phyloP scores from a whole-genome alignment of 441 rosid genomes.

The Arabidopsis lyrata region DNA sequence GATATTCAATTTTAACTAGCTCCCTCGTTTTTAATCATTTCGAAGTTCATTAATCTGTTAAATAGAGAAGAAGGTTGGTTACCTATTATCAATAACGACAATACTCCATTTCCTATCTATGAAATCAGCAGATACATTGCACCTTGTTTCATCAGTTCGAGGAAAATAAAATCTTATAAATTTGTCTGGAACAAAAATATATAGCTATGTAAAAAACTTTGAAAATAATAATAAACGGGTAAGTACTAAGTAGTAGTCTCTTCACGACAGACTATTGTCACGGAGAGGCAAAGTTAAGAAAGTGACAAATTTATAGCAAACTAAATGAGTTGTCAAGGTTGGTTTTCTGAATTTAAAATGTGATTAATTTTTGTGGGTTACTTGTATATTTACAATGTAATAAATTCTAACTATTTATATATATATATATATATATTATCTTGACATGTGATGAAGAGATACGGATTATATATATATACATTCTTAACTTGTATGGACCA shows the following conservation, averaged over 20 bases:
- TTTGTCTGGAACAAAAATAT: background rate
- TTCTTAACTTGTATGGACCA: background rate
- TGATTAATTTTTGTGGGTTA: conserved; percentile 1
- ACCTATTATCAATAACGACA: background rate
- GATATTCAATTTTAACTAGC: conserved; percentile 16
- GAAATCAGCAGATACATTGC: conserved; percentile 18
- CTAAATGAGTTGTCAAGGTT: background rate
- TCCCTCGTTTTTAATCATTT: background rate
- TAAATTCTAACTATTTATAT: background rate
- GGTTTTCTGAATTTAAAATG: background rate
- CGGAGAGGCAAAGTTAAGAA: background rate
- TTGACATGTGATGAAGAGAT: too few species aligned
- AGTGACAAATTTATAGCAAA: conserved; percentile 2
- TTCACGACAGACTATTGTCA: background rate
- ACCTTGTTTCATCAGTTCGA: background rate
- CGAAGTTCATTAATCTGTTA: background rate
- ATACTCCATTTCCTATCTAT: background rate
- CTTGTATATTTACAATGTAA: background rate
- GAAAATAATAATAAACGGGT: background rate
- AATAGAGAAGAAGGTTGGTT: background rate
- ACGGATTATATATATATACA: too few species aligned
- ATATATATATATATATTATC: too few species aligned
- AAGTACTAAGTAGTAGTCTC: background rate
- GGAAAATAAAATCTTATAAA: background rate
- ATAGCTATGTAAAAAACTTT: background rate